These are phyloP conservation scores for Mycena crocata DNA, from an alignment of 768 basidiomycete species.

Conservation along the genomic window DNA sequence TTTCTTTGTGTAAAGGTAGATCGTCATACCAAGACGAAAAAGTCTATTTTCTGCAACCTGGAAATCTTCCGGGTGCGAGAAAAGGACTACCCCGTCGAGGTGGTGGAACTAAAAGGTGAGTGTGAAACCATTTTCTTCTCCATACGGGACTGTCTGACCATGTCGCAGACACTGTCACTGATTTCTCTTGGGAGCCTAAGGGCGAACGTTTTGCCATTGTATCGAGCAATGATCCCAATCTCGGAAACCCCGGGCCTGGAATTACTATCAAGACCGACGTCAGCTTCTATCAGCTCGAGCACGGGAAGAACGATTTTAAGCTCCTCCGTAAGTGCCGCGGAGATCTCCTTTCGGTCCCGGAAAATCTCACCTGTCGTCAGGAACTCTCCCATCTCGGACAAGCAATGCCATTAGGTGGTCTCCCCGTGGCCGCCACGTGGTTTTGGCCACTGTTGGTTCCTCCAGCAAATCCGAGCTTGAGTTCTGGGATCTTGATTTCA, in stretches of 20 bases:
- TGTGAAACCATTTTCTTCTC: slow-evolving; percentile 2
- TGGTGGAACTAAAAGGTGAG: slow-evolving; percentile 94
- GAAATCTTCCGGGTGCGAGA: slow-evolving; percentile 98
- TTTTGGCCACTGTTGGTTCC: slow-evolving; percentile 95
- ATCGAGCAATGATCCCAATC: slow-evolving; percentile 92
- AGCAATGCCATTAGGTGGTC: slow-evolving; percentile 98
- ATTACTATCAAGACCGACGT: slow-evolving; percentile 97
- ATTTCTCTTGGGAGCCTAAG: slow-evolving; percentile 99
- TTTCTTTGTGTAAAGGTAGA: slow-evolving; percentile 99
- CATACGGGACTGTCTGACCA: slow-evolving; percentile 13
- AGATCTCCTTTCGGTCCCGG: slow-evolving; percentile 25
- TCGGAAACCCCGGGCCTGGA: slow-evolving; percentile 90
- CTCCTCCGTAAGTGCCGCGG: slow-evolving; percentile 72
- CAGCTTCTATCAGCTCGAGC: slow-evolving; percentile 95
- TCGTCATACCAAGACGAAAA: slow-evolving; percentile 98
- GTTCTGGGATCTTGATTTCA: slow-evolving; percentile 99
- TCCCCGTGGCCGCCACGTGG: slow-evolving; percentile 94
- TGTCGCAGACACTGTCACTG: slow-evolving; percentile 87
- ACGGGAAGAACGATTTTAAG: slow-evolving; percentile 93
- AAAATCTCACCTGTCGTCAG: slow-evolving; percentile 50
- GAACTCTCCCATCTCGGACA: slow-evolving; percentile 81
- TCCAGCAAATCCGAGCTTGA: slow-evolving; percentile 96
- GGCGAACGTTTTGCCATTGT: slow-evolving; percentile 97
- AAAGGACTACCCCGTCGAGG: slow-evolving; percentile 97
- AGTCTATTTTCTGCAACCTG: slow-evolving; percentile 97